Base-by-base conservation (phyloP, 768 basidiomycete genomes). In the Boletus subcaerulescens region DNA sequence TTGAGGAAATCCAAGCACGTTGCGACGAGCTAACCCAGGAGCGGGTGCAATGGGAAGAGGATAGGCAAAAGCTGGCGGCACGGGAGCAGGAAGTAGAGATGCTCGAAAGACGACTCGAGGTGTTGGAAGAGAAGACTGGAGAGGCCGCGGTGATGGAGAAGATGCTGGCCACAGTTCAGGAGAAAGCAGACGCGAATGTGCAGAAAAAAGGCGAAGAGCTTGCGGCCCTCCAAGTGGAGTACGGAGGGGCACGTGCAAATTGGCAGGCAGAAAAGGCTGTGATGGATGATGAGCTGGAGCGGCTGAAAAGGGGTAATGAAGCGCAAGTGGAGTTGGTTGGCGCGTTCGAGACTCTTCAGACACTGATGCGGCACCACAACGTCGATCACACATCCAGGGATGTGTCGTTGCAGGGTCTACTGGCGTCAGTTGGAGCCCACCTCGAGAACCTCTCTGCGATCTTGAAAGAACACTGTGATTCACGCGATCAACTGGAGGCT, bases 281-380 rank as follows among this genome's bases (percentile, higher is more conserved):
- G 45, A 66, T 82, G 62, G 78, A 83, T 62, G 74, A 79, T n/a
- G 81, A 83, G 62, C 67, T 78, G 61, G 79, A 84, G 33, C 64
- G 66, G 31, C 57, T 74, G 46, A 73, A 75, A 52, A 74, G 72
- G 11, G 74, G 71, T 50, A 63, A 60, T 20, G 73, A 72, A 49
- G 74, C 72, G 10, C 74, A 71, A 50, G 71, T 68, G 46, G 83
- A 89, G 60, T 66, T 89, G 22, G 80, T 83, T 45, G 72, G 75
- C 3, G 79, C 80, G 10, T 64, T 79, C 11, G 73, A 74, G 5
- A 70, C 76, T 14, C 63, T 91, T 32, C 77, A 76, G 46, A 64
- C 56, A 5, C 70, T 91, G 58, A 76, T 86, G 55, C 79, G 80
- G 59, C 74, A 75, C 35, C 81, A 87, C 62, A 77, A 76, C 15